Evolutionary conservation across 345 rosid genomes (phyloP), one percentile per base, ranked within the genome.

Genomic region (Xanthoceras sorbifolium): DNA sequence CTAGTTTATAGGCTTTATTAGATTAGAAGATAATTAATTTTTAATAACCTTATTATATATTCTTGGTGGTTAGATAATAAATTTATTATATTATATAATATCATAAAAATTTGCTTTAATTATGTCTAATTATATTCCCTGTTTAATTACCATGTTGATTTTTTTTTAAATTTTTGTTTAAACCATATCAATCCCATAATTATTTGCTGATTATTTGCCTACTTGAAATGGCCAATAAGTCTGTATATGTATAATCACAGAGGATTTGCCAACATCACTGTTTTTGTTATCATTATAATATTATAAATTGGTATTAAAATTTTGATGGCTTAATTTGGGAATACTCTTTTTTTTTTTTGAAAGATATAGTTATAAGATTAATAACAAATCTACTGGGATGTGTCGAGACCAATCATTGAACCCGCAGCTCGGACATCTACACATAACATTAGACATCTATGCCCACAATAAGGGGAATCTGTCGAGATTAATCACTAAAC

Each of bases 131-230:
- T n/a, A n/a, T n/a, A 77, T 46, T 75, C 69, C 68, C 73, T 83
- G 76, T 79, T 79, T 50, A 50, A 50, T 50, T 67, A 81, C 74
- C 72, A 73, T 73, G 46, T 26, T 59, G 67, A 2, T 61, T 61
- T 26, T 67, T 25, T n/a, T n/a, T n/a, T n/a, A n/a, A n/a, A n/a
- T n/a, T n/a, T n/a, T 67, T 26, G 72, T 69, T 29, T 69, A 69
- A 69, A 15, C 74, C 63, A 61, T 73, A 72, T 82, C 74, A 83
- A 61, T 57, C 59, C 70, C 79, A 79, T 63, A 75, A 78, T 84
- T 71, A 79, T 71, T 44, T 66, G 59, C 54, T 77, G 84, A 81
- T 87, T 76, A 81, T 87, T 78, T 87, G 85, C 76, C n/a, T 69
- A 42, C 79, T 77, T 22, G n/a, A 78, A 76, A 77, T 78, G 79